Evolutionary conservation across 139 green algal species (phyloP).

Genomic region (Penium margaritaceum): DNA sequence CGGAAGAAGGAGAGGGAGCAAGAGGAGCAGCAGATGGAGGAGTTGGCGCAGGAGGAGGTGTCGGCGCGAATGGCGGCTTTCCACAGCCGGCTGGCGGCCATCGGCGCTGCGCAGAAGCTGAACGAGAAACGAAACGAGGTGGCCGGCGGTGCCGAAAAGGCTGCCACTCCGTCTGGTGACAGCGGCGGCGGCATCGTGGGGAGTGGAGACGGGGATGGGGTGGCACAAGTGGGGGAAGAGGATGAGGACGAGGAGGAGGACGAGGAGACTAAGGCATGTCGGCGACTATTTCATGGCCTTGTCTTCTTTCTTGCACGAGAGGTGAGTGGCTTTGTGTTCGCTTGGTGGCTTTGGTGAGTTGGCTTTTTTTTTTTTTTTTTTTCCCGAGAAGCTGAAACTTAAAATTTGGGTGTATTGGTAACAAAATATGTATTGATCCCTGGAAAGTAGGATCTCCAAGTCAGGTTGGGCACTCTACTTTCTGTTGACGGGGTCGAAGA

Average conservation of each 20-base stretch:
- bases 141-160: slow-evolving; percentile 8
- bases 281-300: slow-evolving; percentile 72
- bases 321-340: too few relatives aligned
- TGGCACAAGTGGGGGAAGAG: slow-evolving; percentile 32
- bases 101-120: slow-evolving; percentile 12
- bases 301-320: slow-evolving; percentile 87
- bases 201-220: slow-evolving; percentile 3
- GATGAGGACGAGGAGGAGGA: slow-evolving; percentile 34
- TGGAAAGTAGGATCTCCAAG: too few relatives aligned
- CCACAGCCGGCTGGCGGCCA: slow-evolving; percentile 20
- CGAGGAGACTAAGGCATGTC: slow-evolving; percentile 55
- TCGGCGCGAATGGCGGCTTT: slow-evolving; percentile 36
- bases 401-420: too few relatives aligned
- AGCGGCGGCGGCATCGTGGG: too few relatives aligned
- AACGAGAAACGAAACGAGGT: slow-evolving; percentile 9
- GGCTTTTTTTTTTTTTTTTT: too few relatives aligned
- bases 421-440: too few relatives aligned
- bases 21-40: not conserved
- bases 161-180: too few relatives aligned
- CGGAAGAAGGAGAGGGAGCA: slow-evolving; percentile 4
- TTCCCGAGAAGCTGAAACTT: too few relatives aligned
- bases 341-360: too few relatives aligned
- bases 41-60: slow-evolving; percentile 19
- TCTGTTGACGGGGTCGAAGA: too few relatives aligned
- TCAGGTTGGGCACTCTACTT: too few relatives aligned